Evolutionary conservation across 1,139 yeast species (phyloP).

Genomic region (Protomyces inundatus): DNA sequence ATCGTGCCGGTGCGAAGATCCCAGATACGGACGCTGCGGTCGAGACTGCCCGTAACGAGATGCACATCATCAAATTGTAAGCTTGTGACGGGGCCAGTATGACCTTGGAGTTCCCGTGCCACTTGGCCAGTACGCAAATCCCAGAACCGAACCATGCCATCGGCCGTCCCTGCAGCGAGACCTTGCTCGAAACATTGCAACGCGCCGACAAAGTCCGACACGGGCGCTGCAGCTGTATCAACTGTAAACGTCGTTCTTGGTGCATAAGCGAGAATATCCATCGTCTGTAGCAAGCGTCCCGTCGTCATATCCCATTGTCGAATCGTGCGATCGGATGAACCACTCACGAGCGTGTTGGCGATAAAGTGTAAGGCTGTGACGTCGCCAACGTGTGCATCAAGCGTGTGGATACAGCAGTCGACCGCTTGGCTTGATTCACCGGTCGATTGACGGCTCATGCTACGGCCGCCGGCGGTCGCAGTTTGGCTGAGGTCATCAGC

Average conservation of each 20-base stretch:
- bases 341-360: slow-evolving; percentile 50
- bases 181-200: slow-evolving; percentile 66
- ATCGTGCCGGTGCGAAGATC: slow-evolving; percentile 63
- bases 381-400: slow-evolving; percentile 61
- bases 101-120: slow-evolving; percentile 61
- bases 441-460: slow-evolving; percentile 20
- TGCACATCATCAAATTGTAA: slow-evolving; percentile 62
- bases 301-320: slow-evolving; percentile 57
- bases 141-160: slow-evolving; percentile 71
- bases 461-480: slow-evolving; percentile 35
- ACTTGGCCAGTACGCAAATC: slow-evolving; percentile 67
- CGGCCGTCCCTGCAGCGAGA: slow-evolving; percentile 69
- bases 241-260: slow-evolving; percentile 1
- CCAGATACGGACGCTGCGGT: slow-evolving; percentile 64
- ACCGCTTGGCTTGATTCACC: slow-evolving; percentile 23
- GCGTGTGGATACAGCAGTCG: slow-evolving; percentile 44
- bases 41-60: slow-evolving; percentile 60
- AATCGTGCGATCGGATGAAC: slow-evolving; percentile 55
- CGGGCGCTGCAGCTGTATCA: not conserved
- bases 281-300: slow-evolving; percentile 56
- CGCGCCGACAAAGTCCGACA: slow-evolving; percentile 50
- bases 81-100: slow-evolving; percentile 63
- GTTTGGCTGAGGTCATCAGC: slow-evolving; percentile 31
- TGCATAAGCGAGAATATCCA: slow-evolving; percentile 46
- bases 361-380: slow-evolving; percentile 57